Evolutionary conservation across 1,284 basidiomycete species (phyloP).

Genomic region (Lentinus polychrous): DNA sequence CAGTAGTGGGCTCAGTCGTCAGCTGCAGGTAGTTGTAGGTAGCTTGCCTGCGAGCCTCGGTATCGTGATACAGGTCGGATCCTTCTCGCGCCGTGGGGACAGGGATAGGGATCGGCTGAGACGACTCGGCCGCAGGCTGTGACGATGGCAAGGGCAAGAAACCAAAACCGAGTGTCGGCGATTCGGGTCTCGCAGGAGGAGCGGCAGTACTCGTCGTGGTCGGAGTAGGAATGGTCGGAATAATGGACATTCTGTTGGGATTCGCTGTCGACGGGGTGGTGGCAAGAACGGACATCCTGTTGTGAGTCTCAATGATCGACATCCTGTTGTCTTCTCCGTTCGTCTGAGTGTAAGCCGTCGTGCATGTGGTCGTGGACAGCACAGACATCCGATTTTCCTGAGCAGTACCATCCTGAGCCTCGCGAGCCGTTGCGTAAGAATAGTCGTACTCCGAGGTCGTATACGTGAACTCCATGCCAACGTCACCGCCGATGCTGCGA

Average conservation of each 20-base stretch:
- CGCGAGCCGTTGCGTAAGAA: not conserved
- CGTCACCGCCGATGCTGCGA: not conserved
- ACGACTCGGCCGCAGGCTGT: not conserved
- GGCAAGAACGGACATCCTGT: not conserved
- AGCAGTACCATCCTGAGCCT: not conserved
- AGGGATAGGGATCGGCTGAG: conserved; percentile 6
- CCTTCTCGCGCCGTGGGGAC: not conserved
- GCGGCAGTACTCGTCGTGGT: not conserved
- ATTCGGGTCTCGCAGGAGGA: conserved; percentile 2
- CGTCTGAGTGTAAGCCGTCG: not conserved
- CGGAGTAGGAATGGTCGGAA: not conserved
- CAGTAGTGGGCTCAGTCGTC: not conserved
- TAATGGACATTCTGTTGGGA: not conserved
- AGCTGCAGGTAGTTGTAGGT: conserved; percentile 1
- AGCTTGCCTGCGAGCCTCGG: not conserved
- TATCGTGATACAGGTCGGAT: not conserved
- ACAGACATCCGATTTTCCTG: conserved; percentile 5
- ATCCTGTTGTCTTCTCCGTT: conserved; percentile 2
- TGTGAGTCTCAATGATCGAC: conserved; percentile 1
- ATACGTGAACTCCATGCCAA: conserved; percentile 6
- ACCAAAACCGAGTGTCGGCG: conserved; percentile 3
- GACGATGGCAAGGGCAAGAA: conserved; percentile 2
- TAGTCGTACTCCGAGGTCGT: conserved; percentile 6
- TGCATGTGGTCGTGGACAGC: not conserved
- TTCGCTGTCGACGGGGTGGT: not conserved